These are phyloP conservation scores for Vitis riparia DNA, from an alignment of 164 flowering plant species.

Conservation along the genomic window DNA sequence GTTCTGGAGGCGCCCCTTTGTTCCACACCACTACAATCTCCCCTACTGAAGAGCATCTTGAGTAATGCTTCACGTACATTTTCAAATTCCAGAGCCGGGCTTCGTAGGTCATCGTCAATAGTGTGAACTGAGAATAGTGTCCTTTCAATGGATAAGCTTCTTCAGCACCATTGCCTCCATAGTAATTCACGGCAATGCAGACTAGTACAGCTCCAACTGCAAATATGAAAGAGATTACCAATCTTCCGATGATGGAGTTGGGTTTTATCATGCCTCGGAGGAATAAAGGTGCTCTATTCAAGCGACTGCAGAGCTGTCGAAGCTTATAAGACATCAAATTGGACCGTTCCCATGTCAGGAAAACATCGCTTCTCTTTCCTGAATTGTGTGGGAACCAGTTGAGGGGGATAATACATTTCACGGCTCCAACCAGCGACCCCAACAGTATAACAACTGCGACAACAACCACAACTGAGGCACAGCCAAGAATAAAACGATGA, in stretches of 20 bases:
- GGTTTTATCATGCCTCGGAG: constrained; percentile 55
- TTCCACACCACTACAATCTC: constrained; percentile 97
- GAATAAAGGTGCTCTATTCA: constrained; percentile 49
- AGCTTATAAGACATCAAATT: constrained; percentile 47
- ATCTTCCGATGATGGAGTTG: constrained; percentile 51
- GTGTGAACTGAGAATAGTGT: constrained; percentile 82
- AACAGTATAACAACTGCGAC: constrained; percentile 42
- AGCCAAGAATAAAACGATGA: constrained; percentile 61
- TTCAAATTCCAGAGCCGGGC: constrained; percentile 93
- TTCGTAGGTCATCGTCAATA: constrained; percentile 88
- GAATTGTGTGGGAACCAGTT: constrained; percentile 56
- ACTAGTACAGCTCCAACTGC: constrained; percentile 40
- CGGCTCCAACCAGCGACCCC: constrained; percentile 76
- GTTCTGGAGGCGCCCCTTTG: constrained; percentile 71
- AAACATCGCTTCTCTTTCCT: constrained; percentile 60
- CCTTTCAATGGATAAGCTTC: constrained; percentile 71
- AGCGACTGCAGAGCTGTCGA: constrained; percentile 60
- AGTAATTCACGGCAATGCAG: constrained; percentile 60
- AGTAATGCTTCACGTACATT: constrained; percentile 89
- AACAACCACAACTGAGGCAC: constrained; percentile 46
- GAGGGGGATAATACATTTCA: constrained; percentile 70
- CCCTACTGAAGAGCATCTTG: constrained; percentile 82
- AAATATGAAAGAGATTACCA: constrained; percentile 42
- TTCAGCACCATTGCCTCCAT: constrained; percentile 84
- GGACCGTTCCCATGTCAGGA: constrained; percentile 52